A percentile compares a stretch with the other conserved stretches of the same genome.
phyloP scores from a whole-genome alignment of 2,329 filamentous ascomycete genomes.

The Helotiales sp. region DNA sequence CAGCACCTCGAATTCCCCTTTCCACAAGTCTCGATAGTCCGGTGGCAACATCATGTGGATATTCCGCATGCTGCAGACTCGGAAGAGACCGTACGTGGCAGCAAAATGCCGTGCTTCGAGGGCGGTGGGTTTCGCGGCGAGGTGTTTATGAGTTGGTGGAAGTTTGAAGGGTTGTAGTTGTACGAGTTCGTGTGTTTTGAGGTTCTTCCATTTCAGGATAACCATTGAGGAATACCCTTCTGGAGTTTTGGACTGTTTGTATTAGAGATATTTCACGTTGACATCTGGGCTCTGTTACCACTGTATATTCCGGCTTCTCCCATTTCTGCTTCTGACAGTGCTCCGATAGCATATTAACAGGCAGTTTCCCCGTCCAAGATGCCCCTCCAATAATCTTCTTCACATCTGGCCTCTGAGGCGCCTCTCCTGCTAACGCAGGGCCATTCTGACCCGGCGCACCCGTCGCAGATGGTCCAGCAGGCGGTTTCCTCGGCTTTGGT shows the following conservation, averaged over 20 bases:
- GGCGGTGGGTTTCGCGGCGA: slow-evolving; percentile 76
- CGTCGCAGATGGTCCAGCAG: slow-evolving; percentile 21
- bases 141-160: slow-evolving; percentile 74
- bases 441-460: slow-evolving; percentile 34
- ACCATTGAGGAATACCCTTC: slow-evolving; percentile 83
- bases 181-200: slow-evolving; percentile 80
- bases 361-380: slow-evolving; percentile 97
- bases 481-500: slow-evolving; percentile 41
- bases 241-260: slow-evolving; percentile 63
- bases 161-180: slow-evolving; percentile 82
- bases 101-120: slow-evolving; percentile 93
- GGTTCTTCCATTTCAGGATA: slow-evolving; percentile 74
- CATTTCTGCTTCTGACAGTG: slow-evolving; percentile 96
- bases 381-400: slow-evolving; percentile 90
- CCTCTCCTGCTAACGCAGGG: slow-evolving; percentile 40
- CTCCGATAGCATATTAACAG: slow-evolving; percentile 90
- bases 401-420: slow-evolving; percentile 57
- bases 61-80: slow-evolving; percentile 94
- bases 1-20: slow-evolving; percentile 79
- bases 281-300: slow-evolving; percentile 56
- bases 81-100: slow-evolving; percentile 87
- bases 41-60: slow-evolving; percentile 93
- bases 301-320: slow-evolving; percentile 91
- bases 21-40: slow-evolving; percentile 88
- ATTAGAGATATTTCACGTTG: not conserved